phyloP scores from a whole-genome alignment of 495 filamentous ascomycete genomes.

The Penicillium robsamsonii region DNA sequence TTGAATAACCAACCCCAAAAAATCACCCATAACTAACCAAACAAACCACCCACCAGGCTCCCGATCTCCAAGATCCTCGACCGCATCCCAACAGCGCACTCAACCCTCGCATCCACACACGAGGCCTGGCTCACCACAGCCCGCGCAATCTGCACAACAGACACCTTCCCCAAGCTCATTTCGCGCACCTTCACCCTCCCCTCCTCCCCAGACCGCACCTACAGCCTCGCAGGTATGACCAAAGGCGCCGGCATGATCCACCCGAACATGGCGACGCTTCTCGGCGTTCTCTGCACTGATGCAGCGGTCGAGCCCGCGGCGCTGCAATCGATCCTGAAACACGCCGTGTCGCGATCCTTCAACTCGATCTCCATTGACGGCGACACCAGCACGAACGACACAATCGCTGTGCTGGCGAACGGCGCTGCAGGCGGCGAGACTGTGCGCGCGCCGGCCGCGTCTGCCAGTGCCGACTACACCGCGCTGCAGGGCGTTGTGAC shows the following conservation, averaged over 20 bases:
- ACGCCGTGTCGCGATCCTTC: slow-evolving; percentile 81
- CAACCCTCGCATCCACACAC: slow-evolving; percentile 68
- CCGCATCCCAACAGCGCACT: slow-evolving; percentile 73
- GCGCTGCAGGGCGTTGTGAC: slow-evolving; percentile 69
- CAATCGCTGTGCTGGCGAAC: slow-evolving; percentile 88
- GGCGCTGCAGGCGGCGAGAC: slow-evolving; percentile 76
- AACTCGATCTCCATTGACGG: slow-evolving; percentile 97
- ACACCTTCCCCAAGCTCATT: slow-evolving; percentile 96
- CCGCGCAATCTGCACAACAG: slow-evolving; percentile 95
- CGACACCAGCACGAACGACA: slow-evolving; percentile 97
- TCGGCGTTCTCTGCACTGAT: slow-evolving; percentile 92
- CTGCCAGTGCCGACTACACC: slow-evolving; percentile 59
- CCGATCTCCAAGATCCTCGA: slow-evolving; percentile 87
- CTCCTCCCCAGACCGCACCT: slow-evolving; percentile 67
- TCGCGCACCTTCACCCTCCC: slow-evolving; percentile 83
- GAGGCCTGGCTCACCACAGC: slow-evolving; percentile 83
- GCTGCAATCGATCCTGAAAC: slow-evolving; percentile 66
- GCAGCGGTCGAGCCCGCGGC: slow-evolving; percentile 70
- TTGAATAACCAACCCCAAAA: background rate
- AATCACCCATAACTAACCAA: background rate
- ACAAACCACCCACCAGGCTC: slow-evolving; percentile 48
- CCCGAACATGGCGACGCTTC: slow-evolving; percentile 96
- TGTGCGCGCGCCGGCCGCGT: slow-evolving; percentile 34
- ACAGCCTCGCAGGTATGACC: slow-evolving; percentile 90
- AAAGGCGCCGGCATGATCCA: slow-evolving; percentile 99